phyloP scores from a whole-genome alignment of 306 rosid species.

The Vicia sativa region DNA sequence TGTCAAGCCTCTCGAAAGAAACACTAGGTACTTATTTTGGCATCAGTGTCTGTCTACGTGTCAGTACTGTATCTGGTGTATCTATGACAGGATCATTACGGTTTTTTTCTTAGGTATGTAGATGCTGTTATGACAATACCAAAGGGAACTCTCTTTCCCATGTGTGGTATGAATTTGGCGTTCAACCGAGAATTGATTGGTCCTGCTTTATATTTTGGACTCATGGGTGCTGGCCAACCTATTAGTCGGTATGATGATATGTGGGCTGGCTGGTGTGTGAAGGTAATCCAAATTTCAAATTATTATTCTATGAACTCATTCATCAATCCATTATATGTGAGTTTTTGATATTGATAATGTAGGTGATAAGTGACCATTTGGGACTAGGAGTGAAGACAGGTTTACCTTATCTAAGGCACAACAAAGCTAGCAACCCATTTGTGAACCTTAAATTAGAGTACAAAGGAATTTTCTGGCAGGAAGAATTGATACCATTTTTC shows the following conservation, averaged over 20 bases:
- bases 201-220: not conserved
- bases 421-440: not conserved
- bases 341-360: too few species aligned
- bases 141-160: not conserved
- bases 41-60: too few species aligned
- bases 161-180: not conserved
- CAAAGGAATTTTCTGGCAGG: not conserved
- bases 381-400: not conserved
- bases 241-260: not conserved
- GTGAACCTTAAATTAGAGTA: not conserved
- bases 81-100: too few species aligned
- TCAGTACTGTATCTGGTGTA: not conserved
- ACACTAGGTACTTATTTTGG: not conserved
- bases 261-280: slow-evolving; percentile 1
- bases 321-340: not conserved
- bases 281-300: not conserved
- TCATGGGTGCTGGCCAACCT: not conserved
- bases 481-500: not conserved
- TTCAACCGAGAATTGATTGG: not conserved
- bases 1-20: not conserved
- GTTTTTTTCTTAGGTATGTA: not conserved
- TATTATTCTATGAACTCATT: not conserved
- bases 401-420: not conserved
- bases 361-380: not conserved
- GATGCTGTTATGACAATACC: not conserved